Evolutionary conservation across 2,329 filamentous ascomycete species (phyloP), one percentile per base, ranked within the genome.

Genomic region (Aspergillus persii): DNA sequence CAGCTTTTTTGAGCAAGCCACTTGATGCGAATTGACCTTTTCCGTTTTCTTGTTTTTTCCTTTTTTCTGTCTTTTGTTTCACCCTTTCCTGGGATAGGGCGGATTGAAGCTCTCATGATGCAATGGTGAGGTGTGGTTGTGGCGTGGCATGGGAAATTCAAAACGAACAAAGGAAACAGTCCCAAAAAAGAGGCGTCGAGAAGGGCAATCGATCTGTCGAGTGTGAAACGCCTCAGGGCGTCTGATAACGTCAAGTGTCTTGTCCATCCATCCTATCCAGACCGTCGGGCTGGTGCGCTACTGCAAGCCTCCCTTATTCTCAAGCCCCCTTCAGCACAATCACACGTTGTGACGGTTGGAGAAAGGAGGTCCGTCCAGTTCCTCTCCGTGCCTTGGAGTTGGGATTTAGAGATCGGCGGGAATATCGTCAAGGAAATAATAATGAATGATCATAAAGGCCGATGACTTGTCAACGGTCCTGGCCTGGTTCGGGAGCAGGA

Each of bases 401-500:
- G 44, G 44, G 15, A 46, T 49, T 44, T 7, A 41, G 33, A 29
- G 51, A 52, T 54, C n/a, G 51, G 52, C 50, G 50, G 41, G 29
- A 58, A 53, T 12, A 23, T 60, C 54, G 54, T 33, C 54, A 57
- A 53, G 36, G 52, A 27, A 53, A 47, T 9, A 47, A 47, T 27
- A 52, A 58, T 30, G 41, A 52, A 58, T 23, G 48, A 59, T 26
- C n/a, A 61, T 51, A 53, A 54, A 53, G 33, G 39, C 56, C 61
- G 64, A 61, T 62, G 60, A 62, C 56, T 55, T 60, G 57, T 60
- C 54, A 49, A 53, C 41, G 52, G 55, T n/a, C 33, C 53, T 52
- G 61, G 53, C 41, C 48, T 49, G 54, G 33, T 33, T 56, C 18
- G 4, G 56, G 47, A 56, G 51, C 51, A 36, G 4, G 33, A 36